These are phyloP conservation scores for Blastomyces parvus DNA, from an alignment of 2,329 filamentous ascomycete genomes.

Conservation along the genomic window DNA sequence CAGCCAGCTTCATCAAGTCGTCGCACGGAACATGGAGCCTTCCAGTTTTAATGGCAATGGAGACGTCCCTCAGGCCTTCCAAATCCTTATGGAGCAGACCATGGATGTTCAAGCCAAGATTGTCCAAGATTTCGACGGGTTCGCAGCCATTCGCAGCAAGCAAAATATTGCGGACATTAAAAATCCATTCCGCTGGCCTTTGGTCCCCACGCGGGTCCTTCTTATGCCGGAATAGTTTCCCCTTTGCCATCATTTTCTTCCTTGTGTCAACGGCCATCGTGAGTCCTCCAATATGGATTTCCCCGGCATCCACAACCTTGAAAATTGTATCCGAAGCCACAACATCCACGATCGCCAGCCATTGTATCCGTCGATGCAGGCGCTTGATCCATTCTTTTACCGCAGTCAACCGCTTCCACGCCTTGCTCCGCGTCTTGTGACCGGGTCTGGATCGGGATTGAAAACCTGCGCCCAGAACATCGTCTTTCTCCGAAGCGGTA, in stretches of 20 bases:
- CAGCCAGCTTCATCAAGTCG: conserved; percentile 52
- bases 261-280: conserved; percentile 84
- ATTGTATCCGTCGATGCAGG: conserved; percentile 76
- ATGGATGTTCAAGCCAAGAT: conserved; percentile 79
- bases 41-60: conserved; percentile 82
- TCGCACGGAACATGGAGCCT: conserved; percentile 85
- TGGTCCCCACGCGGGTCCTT: conserved; percentile 54
- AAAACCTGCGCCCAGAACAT: conserved; percentile 11
- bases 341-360: conserved; percentile 81
- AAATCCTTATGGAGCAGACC: conserved; percentile 77
- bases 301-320: conserved; percentile 70
- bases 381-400: conserved; percentile 79
- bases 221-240: conserved; percentile 76
- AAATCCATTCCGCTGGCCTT: conserved; percentile 86
- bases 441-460: background rate
- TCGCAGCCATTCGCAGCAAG: conserved; percentile 81
- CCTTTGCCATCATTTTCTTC: conserved; percentile 80
- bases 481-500: conserved; percentile 7
- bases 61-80: conserved; percentile 81
- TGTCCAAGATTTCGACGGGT: conserved; percentile 78
- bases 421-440: conserved; percentile 48
- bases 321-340: conserved; percentile 72
- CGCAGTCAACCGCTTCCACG: conserved; percentile 69
- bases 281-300: conserved; percentile 72
- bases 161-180: conserved; percentile 73